A percentile compares a stretch with the other conserved stretches of the same genome.
phyloP scores from a whole-genome alignment of 2,329 filamentous ascomycete species.

The Aspergillus alliaceus region DNA sequence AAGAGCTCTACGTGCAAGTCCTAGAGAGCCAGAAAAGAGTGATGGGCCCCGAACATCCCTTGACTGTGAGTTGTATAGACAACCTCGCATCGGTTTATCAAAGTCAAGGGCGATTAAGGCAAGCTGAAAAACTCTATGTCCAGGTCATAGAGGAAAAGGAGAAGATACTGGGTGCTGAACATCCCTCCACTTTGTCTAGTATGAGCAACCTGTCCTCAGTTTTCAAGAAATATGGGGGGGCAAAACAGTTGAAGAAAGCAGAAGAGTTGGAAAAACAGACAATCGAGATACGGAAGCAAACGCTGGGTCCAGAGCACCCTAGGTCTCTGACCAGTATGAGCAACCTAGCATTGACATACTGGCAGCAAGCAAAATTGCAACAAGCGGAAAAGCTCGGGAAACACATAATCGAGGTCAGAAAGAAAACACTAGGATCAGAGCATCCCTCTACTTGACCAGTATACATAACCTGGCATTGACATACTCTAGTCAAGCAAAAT shows the following conservation, averaged over 20 bases:
- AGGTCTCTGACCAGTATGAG: neutral
- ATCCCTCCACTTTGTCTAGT: neutral
- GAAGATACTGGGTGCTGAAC: neutral
- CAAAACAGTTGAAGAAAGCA: neutral
- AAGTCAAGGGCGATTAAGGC: neutral
- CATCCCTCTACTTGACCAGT: neutral
- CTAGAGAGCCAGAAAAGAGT: neutral
- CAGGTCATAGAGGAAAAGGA: neutral
- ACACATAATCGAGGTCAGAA: neutral
- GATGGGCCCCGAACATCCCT: neutral
- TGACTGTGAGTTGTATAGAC: neutral
- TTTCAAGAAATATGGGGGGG: neutral
- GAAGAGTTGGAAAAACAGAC: neutral
- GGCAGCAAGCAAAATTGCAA: neutral
- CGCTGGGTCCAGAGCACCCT: neutral
- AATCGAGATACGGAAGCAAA: neutral
- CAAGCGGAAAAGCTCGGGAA: constrained; percentile 1
- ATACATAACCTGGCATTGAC: neutral
- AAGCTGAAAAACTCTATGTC: neutral
- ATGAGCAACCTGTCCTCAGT: neutral
- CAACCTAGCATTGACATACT: neutral
- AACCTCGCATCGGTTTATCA: neutral
- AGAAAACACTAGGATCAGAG: neutral
- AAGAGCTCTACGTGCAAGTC: neutral
- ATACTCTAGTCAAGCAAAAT: neutral